Evolutionary conservation across 2,329 filamentous ascomycete genomes (phyloP).

Genomic region (Zasmidium cellare): DNA sequence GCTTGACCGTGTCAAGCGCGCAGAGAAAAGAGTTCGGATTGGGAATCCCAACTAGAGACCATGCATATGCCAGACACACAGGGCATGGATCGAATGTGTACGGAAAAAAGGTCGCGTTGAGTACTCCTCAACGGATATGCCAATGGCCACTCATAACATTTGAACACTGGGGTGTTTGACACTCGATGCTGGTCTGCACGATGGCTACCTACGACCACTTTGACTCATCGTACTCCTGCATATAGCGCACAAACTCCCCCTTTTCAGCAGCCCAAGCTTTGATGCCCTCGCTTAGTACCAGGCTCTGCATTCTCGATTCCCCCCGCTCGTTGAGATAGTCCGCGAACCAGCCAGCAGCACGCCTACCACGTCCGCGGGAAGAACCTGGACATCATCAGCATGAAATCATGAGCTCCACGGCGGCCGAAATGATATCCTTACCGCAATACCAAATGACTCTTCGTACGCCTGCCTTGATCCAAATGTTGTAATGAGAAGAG

Average conservation of each 20-base stretch:
- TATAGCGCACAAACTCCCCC: conserved; percentile 50
- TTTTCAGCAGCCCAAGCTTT: conserved; percentile 54
- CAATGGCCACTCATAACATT: too few species aligned
- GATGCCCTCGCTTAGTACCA: conserved; percentile 54
- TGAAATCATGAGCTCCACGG: too few species aligned
- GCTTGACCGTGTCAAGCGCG: too few species aligned
- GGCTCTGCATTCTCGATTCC: conserved; percentile 47
- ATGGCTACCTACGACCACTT: too few species aligned
- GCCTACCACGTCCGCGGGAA: conserved; percentile 54
- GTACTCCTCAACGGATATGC: too few species aligned
- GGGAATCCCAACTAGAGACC: too few species aligned
- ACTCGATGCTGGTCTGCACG: too few species aligned
- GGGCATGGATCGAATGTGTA: too few species aligned
- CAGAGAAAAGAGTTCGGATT: too few species aligned
- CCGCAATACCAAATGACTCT: conserved; percentile 59
- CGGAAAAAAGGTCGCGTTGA: too few species aligned
- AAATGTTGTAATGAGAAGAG: conserved; percentile 51
- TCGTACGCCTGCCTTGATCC: conserved; percentile 51
- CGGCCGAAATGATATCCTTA: conserved; percentile 30
- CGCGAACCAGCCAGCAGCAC: conserved; percentile 58
- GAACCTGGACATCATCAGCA: conserved; percentile 56
- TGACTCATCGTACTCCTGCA: conserved; percentile 50
- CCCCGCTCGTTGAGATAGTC: conserved; percentile 50
- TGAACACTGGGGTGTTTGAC: too few species aligned
- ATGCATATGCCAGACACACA: too few species aligned